phyloP scores from a whole-genome alignment of 169 alveolate species.

The Miamiensis avidus region DNA sequence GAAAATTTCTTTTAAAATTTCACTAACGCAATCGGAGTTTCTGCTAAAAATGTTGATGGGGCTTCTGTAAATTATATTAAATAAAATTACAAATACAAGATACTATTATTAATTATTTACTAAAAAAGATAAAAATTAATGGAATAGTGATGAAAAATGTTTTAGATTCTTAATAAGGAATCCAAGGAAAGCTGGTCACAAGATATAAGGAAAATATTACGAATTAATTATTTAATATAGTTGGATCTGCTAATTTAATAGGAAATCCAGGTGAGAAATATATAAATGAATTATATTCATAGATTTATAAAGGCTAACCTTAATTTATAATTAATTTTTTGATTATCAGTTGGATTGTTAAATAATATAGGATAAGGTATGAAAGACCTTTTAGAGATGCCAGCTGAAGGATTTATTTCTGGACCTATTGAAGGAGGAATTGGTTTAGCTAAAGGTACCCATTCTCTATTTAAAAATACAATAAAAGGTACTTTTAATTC shows the following conservation, averaged over 20 bases:
- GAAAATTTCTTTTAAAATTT: constrained; percentile 2
- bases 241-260: constrained; percentile 62
- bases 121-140: constrained; percentile 36
- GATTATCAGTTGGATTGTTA: constrained; percentile 39
- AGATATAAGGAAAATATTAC: constrained; percentile 46
- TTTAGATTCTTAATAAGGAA: constrained; percentile 56
- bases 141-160: constrained; percentile 58
- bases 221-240: constrained; percentile 37
- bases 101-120: neutral
- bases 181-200: constrained; percentile 31
- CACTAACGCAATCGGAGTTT: constrained; percentile 12
- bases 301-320: too few relatives aligned
- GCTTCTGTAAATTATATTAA: constrained; percentile 16
- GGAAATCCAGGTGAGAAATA: constrained; percentile 81
- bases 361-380: constrained; percentile 78
- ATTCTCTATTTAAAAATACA: constrained; percentile 74
- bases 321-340: too few relatives aligned
- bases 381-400: constrained; percentile 80
- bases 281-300: too few relatives aligned
- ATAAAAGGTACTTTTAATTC: constrained; percentile 84
- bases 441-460: constrained; percentile 80
- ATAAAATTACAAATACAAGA: too few relatives aligned
- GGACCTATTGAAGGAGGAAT: constrained; percentile 88
- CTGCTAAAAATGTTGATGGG: constrained; percentile 1
- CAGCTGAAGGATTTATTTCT: constrained; percentile 78